These are phyloP conservation scores for Rhodotorula mucilaginosa DNA, from an alignment of 1,284 basidiomycete genomes.

Conservation along the genomic window DNA sequence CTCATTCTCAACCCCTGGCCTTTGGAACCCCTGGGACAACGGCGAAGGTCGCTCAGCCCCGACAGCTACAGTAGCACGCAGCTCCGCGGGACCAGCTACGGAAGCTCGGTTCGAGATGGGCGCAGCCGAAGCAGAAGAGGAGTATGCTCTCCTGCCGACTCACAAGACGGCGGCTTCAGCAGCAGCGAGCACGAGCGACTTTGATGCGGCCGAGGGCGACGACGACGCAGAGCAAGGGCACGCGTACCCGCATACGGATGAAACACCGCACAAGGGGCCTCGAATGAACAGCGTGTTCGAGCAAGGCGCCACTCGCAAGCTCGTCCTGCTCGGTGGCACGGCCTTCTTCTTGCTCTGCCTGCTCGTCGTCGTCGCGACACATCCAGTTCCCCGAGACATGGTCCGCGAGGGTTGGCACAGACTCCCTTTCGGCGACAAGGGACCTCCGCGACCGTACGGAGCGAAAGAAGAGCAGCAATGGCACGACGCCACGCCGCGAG, in stretches of 20 bases:
- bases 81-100: too few relatives aligned
- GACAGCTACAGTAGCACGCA: too few relatives aligned
- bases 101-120: background rate
- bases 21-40: too few relatives aligned
- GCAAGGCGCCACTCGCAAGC: background rate
- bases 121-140: background rate
- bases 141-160: background rate
- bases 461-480: background rate
- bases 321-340: background rate
- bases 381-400: background rate
- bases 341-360: background rate
- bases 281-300: background rate
- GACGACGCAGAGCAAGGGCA: background rate
- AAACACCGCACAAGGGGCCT: background rate
- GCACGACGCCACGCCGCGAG: background rate
- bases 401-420: background rate
- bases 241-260: background rate
- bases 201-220: background rate
- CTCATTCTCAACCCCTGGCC: background rate
- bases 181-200: background rate
- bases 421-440: background rate
- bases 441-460: background rate
- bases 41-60: too few relatives aligned
- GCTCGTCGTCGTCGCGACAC: background rate
- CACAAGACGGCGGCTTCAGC: background rate